Evolutionary conservation across 768 basidiomycete species (phyloP), one percentile per base, ranked within the genome.

Genomic region (Hericium erinaceus): DNA sequence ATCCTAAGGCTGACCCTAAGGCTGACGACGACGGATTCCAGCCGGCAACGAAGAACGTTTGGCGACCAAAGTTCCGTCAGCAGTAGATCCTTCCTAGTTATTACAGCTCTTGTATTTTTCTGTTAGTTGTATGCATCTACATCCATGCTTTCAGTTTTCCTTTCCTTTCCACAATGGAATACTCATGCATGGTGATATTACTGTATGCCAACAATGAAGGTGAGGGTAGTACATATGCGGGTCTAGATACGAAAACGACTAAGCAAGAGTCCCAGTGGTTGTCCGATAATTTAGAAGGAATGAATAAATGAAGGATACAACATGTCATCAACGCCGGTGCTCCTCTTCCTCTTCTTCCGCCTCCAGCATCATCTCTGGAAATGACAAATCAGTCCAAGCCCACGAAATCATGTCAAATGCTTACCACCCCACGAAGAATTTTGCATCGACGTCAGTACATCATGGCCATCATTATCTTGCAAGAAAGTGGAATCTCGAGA

Each of bases 351-450:
- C 77, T 59, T 74, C 68, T 28, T 75, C 74, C 33, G 75, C 77
- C 60, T 79, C 73, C 33, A 70, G 60, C 77, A 82, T 78, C 70
- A 78, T 69, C 55, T 70, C 70, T 73, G 51, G 26, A 13, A 44
- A 55, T 18, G 7, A 11, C 9, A 12, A 2, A 24, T 60, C 37
- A 58, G 20, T 11, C 15, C n/a, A 4, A 41, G 37, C 18, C 8
- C 20, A 48, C 44, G 39, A 37, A 52, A 44, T 46, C 15, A 48
- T 33, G 24, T 50, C 13, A 38, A 13, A 8, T 4, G 70, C 84
- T 64, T 64, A 85, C 86, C 85, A 64, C 82, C 81, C 87, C 87
- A 88, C 54, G 81, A 74, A n/a, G 85, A 86, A 58, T 75, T 78
- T 59, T 84, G 78, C 71, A 86, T 79, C 11, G 84, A 79, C 18